phyloP scores from a whole-genome alignment of 768 basidiomycete genomes.

The Podaxis sp. region DNA sequence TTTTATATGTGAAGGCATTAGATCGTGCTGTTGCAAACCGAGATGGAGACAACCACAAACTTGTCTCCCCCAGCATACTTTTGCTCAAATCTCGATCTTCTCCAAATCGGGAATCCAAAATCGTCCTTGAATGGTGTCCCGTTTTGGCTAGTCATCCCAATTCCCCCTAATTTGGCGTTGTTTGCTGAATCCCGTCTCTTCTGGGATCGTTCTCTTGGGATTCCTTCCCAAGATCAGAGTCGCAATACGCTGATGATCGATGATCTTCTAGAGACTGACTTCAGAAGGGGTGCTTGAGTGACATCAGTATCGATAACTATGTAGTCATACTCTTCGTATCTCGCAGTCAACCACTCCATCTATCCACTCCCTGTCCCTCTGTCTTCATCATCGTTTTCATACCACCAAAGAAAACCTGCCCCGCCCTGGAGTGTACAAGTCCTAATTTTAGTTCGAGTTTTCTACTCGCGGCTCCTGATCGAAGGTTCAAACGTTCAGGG shows the following conservation, averaged over 20 bases:
- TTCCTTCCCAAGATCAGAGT: neutral
- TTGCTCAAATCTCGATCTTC: slow-evolving; percentile 5
- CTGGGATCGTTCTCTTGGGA: slow-evolving; percentile 5
- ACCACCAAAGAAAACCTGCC: neutral
- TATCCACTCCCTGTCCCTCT: neutral
- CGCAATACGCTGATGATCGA: neutral
- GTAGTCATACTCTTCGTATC: neutral
- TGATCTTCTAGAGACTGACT: neutral
- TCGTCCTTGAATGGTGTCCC: neutral
- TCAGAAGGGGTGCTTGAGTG: neutral
- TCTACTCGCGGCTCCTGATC: neutral
- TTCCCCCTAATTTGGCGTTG: neutral
- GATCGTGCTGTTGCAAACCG: slow-evolving; percentile 6
- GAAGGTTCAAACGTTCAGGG: too few species aligned
- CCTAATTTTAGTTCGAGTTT: neutral
- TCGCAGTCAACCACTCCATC: neutral
- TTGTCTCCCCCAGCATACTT: neutral
- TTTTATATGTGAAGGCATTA: slow-evolving; percentile 12
- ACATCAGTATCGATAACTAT: neutral
- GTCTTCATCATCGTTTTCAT: neutral
- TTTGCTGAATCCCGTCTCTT: slow-evolving; percentile 2
- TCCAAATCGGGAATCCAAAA: slow-evolving; percentile 4
- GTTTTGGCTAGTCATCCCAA: neutral
- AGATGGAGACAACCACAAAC: slow-evolving; percentile 1
- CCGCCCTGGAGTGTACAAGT: neutral